phyloP scores from a whole-genome alignment of 768 basidiomycete species.

The Suillus decipiens region DNA sequence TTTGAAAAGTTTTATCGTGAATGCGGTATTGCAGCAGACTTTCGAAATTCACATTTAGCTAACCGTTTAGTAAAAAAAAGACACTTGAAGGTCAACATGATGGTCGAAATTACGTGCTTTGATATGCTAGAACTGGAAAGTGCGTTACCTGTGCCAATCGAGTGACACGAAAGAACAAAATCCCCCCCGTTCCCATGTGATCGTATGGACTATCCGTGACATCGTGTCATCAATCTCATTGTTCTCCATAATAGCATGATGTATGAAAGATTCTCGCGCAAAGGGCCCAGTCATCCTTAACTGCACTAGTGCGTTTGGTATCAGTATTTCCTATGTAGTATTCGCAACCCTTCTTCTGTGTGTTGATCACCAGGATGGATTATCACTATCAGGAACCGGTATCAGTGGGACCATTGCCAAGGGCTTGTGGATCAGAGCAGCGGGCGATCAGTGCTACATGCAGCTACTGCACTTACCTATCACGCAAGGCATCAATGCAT shows the following conservation, averaged over 20 bases:
- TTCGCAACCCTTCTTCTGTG: background rate
- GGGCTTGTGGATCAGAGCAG: background rate
- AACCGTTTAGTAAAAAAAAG: background rate
- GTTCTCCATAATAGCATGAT: background rate
- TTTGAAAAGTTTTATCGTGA: background rate
- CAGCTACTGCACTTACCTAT: background rate
- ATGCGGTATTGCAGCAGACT: background rate
- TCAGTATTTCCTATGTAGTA: background rate
- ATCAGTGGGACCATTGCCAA: background rate
- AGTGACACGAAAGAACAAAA: background rate
- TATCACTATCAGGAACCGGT: background rate
- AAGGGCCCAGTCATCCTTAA: background rate
- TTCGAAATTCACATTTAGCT: background rate
- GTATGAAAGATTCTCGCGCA: background rate
- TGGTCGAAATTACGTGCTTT: background rate
- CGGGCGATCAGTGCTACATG: background rate
- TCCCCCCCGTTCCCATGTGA: background rate
- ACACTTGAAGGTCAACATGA: too few species aligned
- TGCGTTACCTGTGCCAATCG: background rate
- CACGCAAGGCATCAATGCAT: background rate
- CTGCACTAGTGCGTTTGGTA: background rate
- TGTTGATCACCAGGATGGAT: background rate
- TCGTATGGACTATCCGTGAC: background rate
- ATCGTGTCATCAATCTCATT: background rate
- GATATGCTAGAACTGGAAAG: background rate